Base-by-base conservation (phyloP, 305 asterid genomes). In the Stenogyne calaminthoides region DNA sequence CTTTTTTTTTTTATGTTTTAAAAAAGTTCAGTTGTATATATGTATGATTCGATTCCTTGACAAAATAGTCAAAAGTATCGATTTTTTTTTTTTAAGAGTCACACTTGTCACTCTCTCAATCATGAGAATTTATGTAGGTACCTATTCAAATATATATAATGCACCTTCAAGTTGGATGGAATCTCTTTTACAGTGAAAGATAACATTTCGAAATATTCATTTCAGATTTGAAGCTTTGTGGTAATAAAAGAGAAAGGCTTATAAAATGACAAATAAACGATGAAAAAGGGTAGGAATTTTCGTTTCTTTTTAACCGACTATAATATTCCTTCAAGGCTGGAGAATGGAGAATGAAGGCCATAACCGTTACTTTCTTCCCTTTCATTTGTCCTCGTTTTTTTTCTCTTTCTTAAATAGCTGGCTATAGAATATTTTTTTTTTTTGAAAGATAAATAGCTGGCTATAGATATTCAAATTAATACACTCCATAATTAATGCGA, bases 311-410 rank as follows among this genome's bases (percentile, higher is more conserved):
- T 56, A 59, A 76, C 74, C 81, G 60, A 64, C 70, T 68, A 5
- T n/a, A 49, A 56, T 82, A 76, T 82, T 76, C 80, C 79, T 19
- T 34, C 59, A 56, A 76, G 62, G 66, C 63, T 74, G 70, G 76
- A 72, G 63, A 25, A 25, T 32, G 36, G 34, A 10, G 51, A 44
- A 10, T 14, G 15, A 7, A 36, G 2, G 18, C 18, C 72, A 69
- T 68, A 71, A 63, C 52, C 60, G 14, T 27, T n/a, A 16, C 67
- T 39, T 44, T 72, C 59, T 19, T 73, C 58, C 14, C 8, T 44
- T 14, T 16, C 51, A 18, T 57, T 56, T 59, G n/a, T 34, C 54
- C 10, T 67, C 40, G 2, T n/a, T n/a, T n/a, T n/a, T n/a, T n/a
- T 15, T 46, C 52, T 12, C 47, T 42, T 4, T 42, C 51, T 42